Conservation (phyloP, 2,329 filamentous ascomycete species). For the Colletotrichum tropicale region DNA sequence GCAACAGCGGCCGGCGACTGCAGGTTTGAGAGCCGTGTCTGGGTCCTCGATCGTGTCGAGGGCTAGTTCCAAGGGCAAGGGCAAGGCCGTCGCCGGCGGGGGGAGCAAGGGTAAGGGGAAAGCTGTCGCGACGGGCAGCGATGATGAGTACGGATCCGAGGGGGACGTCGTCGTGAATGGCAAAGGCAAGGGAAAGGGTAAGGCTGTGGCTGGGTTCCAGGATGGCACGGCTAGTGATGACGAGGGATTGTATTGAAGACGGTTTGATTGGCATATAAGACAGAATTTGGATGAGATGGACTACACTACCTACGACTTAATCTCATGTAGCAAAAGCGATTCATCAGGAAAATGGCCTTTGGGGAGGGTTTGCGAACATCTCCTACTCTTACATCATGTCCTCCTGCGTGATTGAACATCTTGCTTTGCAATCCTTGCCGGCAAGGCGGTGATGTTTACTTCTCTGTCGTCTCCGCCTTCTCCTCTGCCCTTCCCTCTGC, state of each 20-base stretch:
- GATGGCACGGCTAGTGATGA: conserved; percentile 62
- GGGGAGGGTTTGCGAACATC: background rate
- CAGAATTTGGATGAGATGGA: background rate
- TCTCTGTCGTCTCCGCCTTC: background rate
- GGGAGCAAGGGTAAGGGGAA: conserved; percentile 44
- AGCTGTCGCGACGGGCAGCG: conserved; percentile 34
- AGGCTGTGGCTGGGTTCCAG: conserved; percentile 56
- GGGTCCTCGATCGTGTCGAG: conserved; percentile 30
- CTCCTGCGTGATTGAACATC: background rate
- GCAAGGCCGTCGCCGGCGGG: conserved; percentile 33
- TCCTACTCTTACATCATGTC: background rate
- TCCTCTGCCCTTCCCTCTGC: background rate
- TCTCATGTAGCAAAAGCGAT: background rate
- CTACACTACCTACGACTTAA: background rate
- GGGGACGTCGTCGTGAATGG: conserved; percentile 31
- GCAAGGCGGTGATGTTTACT: background rate
- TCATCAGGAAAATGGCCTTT: background rate
- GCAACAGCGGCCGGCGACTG: conserved; percentile 13
- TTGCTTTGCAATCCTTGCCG: background rate
- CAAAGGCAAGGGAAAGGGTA: conserved; percentile 59
- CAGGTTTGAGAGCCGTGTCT: conserved; percentile 24
- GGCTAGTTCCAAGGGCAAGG: conserved; percentile 36
- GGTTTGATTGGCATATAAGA: background rate
- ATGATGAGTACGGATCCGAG: conserved; percentile 36
- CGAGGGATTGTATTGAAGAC: conserved; percentile 57